A percentile compares a stretch with the other conserved stretches of the same genome.
Conservation (phyloP, 202 grass and related monocot species). For the Bolboschoenoplectus hybrid region DNA sequence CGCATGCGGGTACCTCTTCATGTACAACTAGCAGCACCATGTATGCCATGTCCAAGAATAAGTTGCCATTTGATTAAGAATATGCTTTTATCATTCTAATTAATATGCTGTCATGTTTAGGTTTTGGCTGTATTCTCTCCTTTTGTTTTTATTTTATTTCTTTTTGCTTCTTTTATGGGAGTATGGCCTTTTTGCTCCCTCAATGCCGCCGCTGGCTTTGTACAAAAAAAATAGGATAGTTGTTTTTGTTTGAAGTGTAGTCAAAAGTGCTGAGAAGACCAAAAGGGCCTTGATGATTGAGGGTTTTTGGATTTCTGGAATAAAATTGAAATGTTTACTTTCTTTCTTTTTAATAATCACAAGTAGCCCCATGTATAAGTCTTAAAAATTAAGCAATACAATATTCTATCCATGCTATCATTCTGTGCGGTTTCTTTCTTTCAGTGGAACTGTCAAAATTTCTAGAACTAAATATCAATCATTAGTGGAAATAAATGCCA, state of each 20-base stretch:
- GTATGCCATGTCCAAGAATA: constrained; percentile 64
- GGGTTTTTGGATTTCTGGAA: constrained; percentile 32
- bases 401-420: not conserved
- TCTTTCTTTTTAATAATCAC: not conserved
- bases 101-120: constrained; percentile 26
- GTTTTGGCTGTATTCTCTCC: constrained; percentile 22
- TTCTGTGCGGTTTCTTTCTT: not conserved
- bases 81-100: not conserved
- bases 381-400: not conserved
- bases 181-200: constrained; percentile 17
- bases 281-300: constrained; percentile 31
- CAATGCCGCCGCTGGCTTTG: constrained; percentile 9
- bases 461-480: not conserved
- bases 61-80: constrained; percentile 56
- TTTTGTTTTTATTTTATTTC: constrained; percentile 28
- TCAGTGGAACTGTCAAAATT: not conserved
- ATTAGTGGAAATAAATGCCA: not conserved
- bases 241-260: constrained; percentile 31
- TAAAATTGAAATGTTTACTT: constrained; percentile 21
- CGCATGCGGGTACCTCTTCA: constrained; percentile 1
- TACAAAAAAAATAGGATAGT: constrained; percentile 35
- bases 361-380: not conserved
- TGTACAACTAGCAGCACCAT: constrained; percentile 43
- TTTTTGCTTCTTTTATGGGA: constrained; percentile 29
- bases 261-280: constrained; percentile 28